phyloP scores from a whole-genome alignment of 768 basidiomycete species.

The Suillus americanus region DNA sequence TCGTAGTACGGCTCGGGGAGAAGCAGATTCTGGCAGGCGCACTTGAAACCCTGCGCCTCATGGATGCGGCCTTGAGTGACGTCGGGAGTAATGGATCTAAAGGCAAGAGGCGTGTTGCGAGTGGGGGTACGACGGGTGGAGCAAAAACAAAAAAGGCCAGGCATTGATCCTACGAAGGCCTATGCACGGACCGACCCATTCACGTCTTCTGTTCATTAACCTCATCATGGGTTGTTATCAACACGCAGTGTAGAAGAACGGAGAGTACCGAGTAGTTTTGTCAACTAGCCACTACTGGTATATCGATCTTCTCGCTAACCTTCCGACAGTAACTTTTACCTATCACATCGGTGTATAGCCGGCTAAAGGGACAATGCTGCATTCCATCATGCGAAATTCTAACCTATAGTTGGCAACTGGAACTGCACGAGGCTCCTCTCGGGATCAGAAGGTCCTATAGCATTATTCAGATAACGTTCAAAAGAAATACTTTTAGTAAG shows the following conservation, averaged over 20 bases:
- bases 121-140: background rate
- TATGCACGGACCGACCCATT: background rate
- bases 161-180: background rate
- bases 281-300: background rate
- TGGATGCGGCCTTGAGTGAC: conserved; percentile 12
- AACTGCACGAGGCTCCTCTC: background rate
- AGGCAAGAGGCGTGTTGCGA: conserved; percentile 2
- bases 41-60: conserved; percentile 15
- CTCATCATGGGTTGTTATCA: background rate
- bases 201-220: too few species aligned
- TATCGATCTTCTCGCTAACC: background rate
- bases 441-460: background rate
- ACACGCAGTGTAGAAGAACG: background rate
- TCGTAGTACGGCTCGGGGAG: conserved; percentile 78
- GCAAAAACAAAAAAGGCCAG: background rate
- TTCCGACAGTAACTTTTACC: background rate
- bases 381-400: background rate
- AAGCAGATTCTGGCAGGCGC: conserved; percentile 58
- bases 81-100: background rate
- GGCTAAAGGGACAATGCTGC: background rate
- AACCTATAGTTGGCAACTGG: background rate
- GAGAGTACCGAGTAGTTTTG: background rate
- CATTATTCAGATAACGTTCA: background rate
- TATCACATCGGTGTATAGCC: background rate
- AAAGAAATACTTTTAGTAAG: background rate